Percentiles rank a stretch among this genome's conserved stretches.
These are phyloP conservation scores for Cyclotella sp. DNA, from an alignment of 108 stramenopile genomes.

Conservation along the genomic window DNA sequence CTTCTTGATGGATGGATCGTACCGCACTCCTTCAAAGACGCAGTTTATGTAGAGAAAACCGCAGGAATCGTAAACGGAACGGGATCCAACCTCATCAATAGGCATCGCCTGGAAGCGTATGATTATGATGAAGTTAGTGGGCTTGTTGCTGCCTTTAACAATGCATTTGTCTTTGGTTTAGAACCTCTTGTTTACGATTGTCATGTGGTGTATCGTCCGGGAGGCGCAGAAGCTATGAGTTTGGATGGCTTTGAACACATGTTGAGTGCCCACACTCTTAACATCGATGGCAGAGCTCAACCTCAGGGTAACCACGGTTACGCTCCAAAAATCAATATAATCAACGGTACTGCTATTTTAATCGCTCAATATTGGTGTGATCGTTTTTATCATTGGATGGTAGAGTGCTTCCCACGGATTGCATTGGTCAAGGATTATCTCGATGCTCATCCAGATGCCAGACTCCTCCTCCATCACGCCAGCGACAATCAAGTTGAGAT, in stretches of 20 bases:
- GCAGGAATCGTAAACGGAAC: background rate
- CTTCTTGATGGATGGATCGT: background rate
- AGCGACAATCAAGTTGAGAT: background rate
- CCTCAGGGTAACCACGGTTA: background rate
- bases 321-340: background rate
- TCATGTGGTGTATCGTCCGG: background rate
- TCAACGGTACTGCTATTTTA: background rate
- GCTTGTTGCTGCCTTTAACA: background rate
- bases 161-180: background rate
- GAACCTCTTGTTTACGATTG: slow-evolving; percentile 7
- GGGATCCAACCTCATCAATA: background rate
- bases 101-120: background rate
- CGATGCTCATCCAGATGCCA: slow-evolving; percentile 9
- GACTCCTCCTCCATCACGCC: background rate
- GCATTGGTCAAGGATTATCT: slow-evolving; percentile 3
- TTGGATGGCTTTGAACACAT: background rate
- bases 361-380: background rate
- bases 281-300: background rate
- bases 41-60: background rate
- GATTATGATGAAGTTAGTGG: slow-evolving; percentile 9
- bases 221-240: background rate
- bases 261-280: background rate
- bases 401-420: background rate
- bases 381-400: slow-evolving; percentile 5
- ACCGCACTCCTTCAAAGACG: background rate